Conservation (phyloP, 352 stramenopile species). For the Globisporangium iwayamae region DNA sequence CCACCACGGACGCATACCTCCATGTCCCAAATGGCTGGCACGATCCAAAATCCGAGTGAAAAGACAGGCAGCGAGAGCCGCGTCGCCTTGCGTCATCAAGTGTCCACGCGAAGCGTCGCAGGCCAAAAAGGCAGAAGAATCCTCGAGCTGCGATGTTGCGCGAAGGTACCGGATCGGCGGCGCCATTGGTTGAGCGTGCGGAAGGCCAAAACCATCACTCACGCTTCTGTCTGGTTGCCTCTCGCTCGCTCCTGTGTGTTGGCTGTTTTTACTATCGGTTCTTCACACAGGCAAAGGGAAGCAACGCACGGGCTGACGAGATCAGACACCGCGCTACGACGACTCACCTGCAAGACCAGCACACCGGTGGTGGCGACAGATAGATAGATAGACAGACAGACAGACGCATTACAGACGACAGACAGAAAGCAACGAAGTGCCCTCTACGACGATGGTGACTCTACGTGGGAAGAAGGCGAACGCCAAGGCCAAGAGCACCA, state of each 20-base stretch:
- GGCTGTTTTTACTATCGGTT: conserved; percentile 5
- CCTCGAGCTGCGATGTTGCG: neutral
- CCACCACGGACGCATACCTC: conserved; percentile 1
- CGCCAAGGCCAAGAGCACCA: conserved; percentile 54
- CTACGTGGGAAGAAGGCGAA: conserved; percentile 74
- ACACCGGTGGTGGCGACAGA: neutral
- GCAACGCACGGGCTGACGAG: neutral
- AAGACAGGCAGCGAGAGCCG: neutral
- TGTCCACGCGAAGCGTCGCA: conserved; percentile 10
- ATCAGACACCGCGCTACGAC: neutral
- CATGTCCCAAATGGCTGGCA: conserved; percentile 3
- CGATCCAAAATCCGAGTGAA: neutral
- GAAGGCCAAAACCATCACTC: conserved; percentile 8
- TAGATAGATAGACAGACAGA: neutral
- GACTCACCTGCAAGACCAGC: neutral
- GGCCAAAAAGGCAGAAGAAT: neutral
- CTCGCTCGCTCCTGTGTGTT: neutral
- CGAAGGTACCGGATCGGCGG: conserved; percentile 11
- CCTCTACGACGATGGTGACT: conserved; percentile 45
- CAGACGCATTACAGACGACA: neutral
- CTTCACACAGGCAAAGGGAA: neutral
- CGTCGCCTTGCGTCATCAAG: conserved; percentile 5
- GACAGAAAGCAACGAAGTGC: neutral
- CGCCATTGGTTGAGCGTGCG: conserved; percentile 1
- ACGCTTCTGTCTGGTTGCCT: conserved; percentile 8